Evolutionary conservation across 202 grass and related monocot species (phyloP), one percentile per base, ranked within the genome.

Genomic region (Saccharum hybrid): DNA sequence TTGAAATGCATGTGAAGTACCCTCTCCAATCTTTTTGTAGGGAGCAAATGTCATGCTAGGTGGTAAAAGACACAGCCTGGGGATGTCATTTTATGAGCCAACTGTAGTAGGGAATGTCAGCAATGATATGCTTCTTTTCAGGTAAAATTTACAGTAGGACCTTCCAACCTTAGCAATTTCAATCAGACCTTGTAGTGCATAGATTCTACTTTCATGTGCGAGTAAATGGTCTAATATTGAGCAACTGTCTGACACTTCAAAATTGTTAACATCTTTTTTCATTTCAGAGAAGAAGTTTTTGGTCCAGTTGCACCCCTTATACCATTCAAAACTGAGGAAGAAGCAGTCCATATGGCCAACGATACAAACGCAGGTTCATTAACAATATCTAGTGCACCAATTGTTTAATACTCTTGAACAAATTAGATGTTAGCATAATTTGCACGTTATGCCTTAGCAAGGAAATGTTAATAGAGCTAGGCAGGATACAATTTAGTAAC

Each of bases 271-370:
- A 18, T 9, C 30, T 73, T 72, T 40, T 82, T 88, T 89, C 79
- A 18, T 69, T 82, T 57, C 84, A 99, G 93, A 71, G 93, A 98
- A 87, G 96, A 98, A 88, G 93, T 94, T 33, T 98, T 98, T 74
- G 96, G 96, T 61, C 96, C 93, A 85, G 96, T 98, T 84, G 93
- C 96, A 88, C 91, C 93, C 52, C 93, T 98, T 84, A 63, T 98
- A 72, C 93, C 89, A 64, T 98, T 98, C 89, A 98, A 94, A 89
- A 96, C 96, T 23, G 96, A 96, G 90, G 92, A 96, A 88, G 93
- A 98, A 68, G 93, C 96, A 87, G 89, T 98, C 65, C 80, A 42
- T 48, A 80, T 94, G 77, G 93, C 93, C 77, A 98, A 98, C 76
- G 89, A 98, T 70, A 96, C 96, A 67, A 92, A 96, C 42, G 93